Evolutionary conservation across 495 filamentous ascomycete genomes (phyloP).

Genomic region (Daldinia loculata): DNA sequence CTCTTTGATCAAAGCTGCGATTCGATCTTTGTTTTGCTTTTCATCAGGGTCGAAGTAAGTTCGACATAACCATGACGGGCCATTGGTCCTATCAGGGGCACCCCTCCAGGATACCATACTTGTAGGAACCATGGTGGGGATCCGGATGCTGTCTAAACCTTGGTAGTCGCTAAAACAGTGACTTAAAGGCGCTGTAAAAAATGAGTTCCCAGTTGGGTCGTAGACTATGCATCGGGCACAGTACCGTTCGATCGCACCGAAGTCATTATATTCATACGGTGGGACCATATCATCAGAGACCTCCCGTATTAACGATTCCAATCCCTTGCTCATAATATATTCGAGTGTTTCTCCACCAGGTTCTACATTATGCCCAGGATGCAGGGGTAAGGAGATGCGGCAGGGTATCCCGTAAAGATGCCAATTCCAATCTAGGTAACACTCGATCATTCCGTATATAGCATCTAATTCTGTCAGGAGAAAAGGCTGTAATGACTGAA

Average conservation of each 20-base stretch:
- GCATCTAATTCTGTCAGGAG: neutral
- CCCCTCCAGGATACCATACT: neutral
- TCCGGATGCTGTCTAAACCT: neutral
- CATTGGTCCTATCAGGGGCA: neutral
- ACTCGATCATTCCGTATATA: slow-evolving; percentile 10
- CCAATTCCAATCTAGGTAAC: neutral
- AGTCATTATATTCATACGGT: too few species aligned
- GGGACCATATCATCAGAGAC: too few species aligned
- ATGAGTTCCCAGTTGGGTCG: neutral
- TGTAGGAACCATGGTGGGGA: neutral
- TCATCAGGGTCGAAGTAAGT: neutral
- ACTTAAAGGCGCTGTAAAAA: neutral
- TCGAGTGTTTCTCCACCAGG: neutral
- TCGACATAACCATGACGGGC: neutral
- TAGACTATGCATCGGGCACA: neutral
- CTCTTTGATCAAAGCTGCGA: neutral
- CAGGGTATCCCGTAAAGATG: neutral
- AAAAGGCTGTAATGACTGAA: neutral
- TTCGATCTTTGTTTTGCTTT: neutral
- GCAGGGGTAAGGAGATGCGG: neutral
- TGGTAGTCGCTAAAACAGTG: neutral
- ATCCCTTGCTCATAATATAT: neutral
- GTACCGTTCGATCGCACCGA: neutral
- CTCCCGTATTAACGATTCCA: neutral
- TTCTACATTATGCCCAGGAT: neutral